phyloP scores from a whole-genome alignment of 495 filamentous ascomycete species.

The Aspergillus nidulans region DNA sequence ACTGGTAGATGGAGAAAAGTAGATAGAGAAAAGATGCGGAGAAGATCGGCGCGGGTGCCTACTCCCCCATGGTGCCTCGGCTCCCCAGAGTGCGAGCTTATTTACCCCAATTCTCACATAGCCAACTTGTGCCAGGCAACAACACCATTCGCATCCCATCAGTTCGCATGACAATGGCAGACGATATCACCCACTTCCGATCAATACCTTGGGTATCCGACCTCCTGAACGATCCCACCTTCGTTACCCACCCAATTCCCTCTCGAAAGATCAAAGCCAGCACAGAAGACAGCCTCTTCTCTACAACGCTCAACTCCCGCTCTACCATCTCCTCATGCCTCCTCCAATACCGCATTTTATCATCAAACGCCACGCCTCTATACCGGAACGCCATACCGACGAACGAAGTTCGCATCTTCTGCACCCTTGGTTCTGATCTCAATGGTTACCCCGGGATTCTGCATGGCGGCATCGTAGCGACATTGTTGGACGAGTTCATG shows the following conservation, averaged over 20 bases:
- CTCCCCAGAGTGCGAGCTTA: too few relatives aligned
- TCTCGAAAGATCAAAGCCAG: constrained; percentile 40
- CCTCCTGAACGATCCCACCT: constrained; percentile 39
- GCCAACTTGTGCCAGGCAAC: background rate
- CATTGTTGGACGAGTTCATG: constrained; percentile 54
- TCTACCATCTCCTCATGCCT: constrained; percentile 48
- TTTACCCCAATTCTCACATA: background rate
- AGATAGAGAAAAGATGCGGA: background rate
- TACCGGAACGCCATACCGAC: constrained; percentile 8
- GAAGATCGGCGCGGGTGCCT: background rate
- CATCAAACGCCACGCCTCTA: constrained; percentile 15
- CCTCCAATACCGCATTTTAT: constrained; percentile 17
- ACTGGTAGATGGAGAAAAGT: background rate
- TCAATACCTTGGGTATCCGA: constrained; percentile 55
- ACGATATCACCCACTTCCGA: constrained; percentile 43
- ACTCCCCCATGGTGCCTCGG: background rate
- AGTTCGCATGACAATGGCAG: background rate
- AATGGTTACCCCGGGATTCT: constrained; percentile 54
- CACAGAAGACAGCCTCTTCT: constrained; percentile 52
- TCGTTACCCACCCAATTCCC: constrained; percentile 30
- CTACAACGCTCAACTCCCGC: constrained; percentile 48
- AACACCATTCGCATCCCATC: background rate
- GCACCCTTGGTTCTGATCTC: constrained; percentile 29
- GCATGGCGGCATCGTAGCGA: constrained; percentile 49
- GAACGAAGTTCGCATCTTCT: constrained; percentile 41